phyloP scores from a whole-genome alignment of 352 stramenopile species.

The Phytophthora gonapodyides region DNA sequence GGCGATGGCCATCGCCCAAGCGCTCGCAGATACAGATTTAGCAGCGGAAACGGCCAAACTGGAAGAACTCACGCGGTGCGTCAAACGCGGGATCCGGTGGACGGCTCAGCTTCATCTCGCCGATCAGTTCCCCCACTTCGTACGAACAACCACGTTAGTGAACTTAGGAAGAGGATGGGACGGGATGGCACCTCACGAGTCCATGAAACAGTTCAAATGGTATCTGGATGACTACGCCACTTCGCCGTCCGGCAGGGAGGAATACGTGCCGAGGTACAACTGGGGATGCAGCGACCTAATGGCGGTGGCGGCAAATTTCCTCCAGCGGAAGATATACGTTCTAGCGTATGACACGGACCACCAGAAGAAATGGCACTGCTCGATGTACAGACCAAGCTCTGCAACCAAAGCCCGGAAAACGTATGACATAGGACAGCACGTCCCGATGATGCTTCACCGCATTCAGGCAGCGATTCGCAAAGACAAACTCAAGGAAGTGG shows the following conservation, averaged over 20 bases:
- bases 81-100: slow-evolving; percentile 2
- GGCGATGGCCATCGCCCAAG: slow-evolving; percentile 15
- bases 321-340: not conserved
- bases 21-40: not conserved
- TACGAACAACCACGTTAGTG: not conserved
- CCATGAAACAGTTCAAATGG: slow-evolving; percentile 15
- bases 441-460: not conserved
- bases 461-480: not conserved
- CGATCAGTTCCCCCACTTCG: slow-evolving; percentile 7
- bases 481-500: not conserved
- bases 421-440: not conserved
- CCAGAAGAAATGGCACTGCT: not conserved
- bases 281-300: not conserved
- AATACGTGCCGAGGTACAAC: not conserved
- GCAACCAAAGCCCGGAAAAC: not conserved
- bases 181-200: not conserved
- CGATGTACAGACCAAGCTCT: not conserved
- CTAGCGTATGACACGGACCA: not conserved
- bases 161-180: slow-evolving; percentile 1
- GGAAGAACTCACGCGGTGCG: not conserved
- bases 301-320: slow-evolving; percentile 1
- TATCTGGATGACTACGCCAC: slow-evolving; percentile 6
- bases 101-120: not conserved
- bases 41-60: not conserved
- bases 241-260: not conserved